phyloP scores from a whole-genome alignment of 768 basidiomycete genomes.

The Phylloporus arenicola region DNA sequence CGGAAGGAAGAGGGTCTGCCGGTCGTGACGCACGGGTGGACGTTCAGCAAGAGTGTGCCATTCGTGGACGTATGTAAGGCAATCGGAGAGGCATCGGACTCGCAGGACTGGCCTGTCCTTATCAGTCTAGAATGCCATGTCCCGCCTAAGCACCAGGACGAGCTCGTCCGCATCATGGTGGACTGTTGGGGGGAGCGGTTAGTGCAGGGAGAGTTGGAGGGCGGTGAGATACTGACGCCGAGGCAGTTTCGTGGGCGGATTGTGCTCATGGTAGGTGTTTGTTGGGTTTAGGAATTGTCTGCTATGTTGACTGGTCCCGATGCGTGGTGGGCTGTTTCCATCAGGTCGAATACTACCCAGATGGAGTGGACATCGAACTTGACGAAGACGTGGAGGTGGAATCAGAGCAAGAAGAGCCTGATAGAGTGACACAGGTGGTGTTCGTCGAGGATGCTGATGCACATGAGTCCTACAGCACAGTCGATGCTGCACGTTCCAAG shows the following conservation, averaged over 20 bases:
- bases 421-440: neutral
- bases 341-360: neutral
- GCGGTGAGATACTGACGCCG: neutral
- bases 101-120: neutral
- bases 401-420: neutral
- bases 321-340: neutral
- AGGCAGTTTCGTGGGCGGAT: neutral
- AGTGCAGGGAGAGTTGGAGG: neutral
- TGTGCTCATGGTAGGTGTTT: neutral
- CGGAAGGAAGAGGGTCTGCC: neutral
- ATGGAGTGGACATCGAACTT: neutral
- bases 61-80: neutral
- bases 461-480: neutral
- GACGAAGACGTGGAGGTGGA: neutral
- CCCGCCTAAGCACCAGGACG: neutral
- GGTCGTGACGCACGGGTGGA: neutral
- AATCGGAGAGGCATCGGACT: neutral
- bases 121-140: neutral
- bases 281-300: neutral
- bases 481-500: neutral
- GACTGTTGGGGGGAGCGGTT: neutral
- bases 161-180: neutral
- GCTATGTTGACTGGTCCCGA: neutral
- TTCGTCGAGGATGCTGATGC: neutral
- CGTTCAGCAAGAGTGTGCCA: neutral